Percentiles rank a stretch among this genome's conserved stretches.
These are phyloP conservation scores for Kodamaea sagamina DNA, from an alignment of 805 yeast species.

Conservation along the genomic window DNA sequence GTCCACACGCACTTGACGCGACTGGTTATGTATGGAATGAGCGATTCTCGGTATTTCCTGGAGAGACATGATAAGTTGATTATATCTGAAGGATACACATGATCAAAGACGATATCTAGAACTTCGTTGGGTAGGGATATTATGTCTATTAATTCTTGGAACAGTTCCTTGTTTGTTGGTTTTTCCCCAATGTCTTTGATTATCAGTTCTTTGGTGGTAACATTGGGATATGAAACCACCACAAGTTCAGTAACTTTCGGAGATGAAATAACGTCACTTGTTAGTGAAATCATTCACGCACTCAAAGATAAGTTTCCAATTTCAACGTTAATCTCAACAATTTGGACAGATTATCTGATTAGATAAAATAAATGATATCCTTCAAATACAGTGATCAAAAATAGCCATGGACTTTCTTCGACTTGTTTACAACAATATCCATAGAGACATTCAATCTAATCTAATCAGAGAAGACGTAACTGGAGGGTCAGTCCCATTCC, in stretches of 20 bases:
- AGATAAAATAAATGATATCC: too few species aligned
- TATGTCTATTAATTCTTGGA: background rate
- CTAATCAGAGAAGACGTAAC: constrained; percentile 3
- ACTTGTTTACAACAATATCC: constrained; percentile 6
- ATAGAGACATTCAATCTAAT: constrained; percentile 7
- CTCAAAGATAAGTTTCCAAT: too few species aligned
- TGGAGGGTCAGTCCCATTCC: constrained; percentile 7
- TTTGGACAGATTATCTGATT: too few species aligned
- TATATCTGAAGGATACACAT: constrained; percentile 14
- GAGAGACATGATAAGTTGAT: constrained; percentile 19
- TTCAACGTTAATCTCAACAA: too few species aligned
- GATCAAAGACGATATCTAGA: constrained; percentile 11
- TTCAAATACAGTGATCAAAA: too few species aligned
- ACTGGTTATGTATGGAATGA: constrained; percentile 22
- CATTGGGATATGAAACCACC: too few species aligned
- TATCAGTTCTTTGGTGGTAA: too few species aligned
- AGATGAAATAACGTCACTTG: too few species aligned
- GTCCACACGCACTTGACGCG: constrained; percentile 31
- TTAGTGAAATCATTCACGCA: too few species aligned
- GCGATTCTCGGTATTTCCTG: constrained; percentile 20
- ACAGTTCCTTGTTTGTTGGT: too few species aligned
- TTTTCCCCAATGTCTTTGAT: too few species aligned
- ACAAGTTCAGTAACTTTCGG: too few species aligned
- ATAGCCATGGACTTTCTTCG: background rate
- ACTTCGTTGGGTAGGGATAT: constrained; percentile 10